Evolutionary conservation across 768 basidiomycete genomes (phyloP).

Genomic region (Tubosaeta sp.): DNA sequence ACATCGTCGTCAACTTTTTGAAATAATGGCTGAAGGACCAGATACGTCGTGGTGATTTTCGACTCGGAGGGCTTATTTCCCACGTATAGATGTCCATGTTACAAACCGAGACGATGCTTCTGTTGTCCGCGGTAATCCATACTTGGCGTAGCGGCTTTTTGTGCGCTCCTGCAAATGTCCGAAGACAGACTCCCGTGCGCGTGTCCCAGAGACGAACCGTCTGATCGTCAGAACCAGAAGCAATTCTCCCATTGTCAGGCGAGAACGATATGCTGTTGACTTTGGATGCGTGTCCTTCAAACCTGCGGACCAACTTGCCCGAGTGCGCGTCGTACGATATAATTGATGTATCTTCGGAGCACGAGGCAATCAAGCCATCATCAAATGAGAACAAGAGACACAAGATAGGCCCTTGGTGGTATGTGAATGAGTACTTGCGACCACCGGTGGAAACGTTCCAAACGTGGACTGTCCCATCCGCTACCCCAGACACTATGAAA

Average conservation of each 20-base stretch:
- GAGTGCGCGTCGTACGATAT: constrained; percentile 10
- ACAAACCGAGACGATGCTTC: constrained; percentile 12
- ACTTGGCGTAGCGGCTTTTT: constrained; percentile 14
- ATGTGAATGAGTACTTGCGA: constrained; percentile 6
- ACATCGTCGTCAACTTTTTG: constrained; percentile 2
- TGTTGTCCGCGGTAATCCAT: constrained; percentile 16
- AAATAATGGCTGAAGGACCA: constrained; percentile 12
- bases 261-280: constrained; percentile 23
- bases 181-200: constrained; percentile 15
- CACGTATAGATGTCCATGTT: constrained; percentile 13
- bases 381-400: constrained; percentile 20
- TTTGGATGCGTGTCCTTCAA: constrained; percentile 15
- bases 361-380: constrained; percentile 11
- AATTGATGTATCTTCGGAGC: constrained; percentile 13
- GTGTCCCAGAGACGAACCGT: constrained; percentile 24
- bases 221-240: constrained; percentile 20
- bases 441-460: constrained; percentile 13
- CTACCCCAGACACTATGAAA: constrained; percentile 14
- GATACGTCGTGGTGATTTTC: constrained; percentile 9
- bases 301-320: constrained; percentile 5
- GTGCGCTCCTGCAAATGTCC: constrained; percentile 11
- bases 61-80: constrained; percentile 2
- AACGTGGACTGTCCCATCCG: constrained; percentile 10
- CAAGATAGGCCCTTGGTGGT: constrained; percentile 13
- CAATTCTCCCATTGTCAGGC: constrained; percentile 11